Evolutionary conservation across 176 grass and related monocot species (phyloP).

Genomic region (Zoysia pacifica): DNA sequence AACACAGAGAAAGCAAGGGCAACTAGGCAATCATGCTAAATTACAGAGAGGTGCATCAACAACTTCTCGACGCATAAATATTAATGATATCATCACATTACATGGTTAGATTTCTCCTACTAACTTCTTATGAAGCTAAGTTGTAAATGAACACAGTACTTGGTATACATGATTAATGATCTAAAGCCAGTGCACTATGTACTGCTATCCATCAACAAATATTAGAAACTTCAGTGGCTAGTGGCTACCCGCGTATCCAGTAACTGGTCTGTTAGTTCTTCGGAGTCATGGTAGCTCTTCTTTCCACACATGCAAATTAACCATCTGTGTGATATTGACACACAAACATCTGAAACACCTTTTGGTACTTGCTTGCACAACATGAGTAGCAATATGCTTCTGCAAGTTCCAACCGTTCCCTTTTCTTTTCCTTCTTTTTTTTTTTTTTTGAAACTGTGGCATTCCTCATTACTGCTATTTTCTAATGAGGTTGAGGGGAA

Average conservation of each 20-base stretch:
- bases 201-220: constrained; percentile 32
- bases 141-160: background rate
- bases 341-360: background rate
- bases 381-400: constrained; percentile 52
- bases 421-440: background rate
- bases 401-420: constrained; percentile 36
- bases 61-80: too few relatives aligned
- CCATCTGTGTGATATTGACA: constrained; percentile 26
- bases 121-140: constrained; percentile 22
- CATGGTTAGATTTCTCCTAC: constrained; percentile 17
- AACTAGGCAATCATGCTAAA: too few relatives aligned
- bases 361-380: constrained; percentile 33
- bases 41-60: too few relatives aligned
- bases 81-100: too few relatives aligned
- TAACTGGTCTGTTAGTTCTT: constrained; percentile 36
- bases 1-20: too few relatives aligned
- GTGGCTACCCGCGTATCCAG: constrained; percentile 9
- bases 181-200: constrained; percentile 23
- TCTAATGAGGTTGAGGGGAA: constrained; percentile 33
- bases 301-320: constrained; percentile 26
- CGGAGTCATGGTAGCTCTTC: constrained; percentile 31
- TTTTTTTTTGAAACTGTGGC: too few relatives aligned
- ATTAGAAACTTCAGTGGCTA: constrained; percentile 22
- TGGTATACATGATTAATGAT: constrained; percentile 20
- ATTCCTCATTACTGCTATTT: too few relatives aligned